Conservation (phyloP, 1,284 basidiomycete species). For the Xerocomus amazonicus region DNA sequence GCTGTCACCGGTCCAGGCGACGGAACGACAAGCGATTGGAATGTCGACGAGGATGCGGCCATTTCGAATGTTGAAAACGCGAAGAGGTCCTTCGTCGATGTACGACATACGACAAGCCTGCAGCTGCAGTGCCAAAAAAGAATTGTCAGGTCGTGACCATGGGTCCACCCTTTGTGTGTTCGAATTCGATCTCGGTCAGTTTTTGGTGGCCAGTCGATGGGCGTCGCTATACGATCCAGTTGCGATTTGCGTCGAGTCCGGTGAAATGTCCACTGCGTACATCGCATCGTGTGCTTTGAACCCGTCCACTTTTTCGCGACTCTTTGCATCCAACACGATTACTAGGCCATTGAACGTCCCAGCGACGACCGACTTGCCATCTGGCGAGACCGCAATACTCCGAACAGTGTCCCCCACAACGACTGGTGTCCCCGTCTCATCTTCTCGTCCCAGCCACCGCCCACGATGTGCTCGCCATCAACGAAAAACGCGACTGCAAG, state of each 20-base stretch:
- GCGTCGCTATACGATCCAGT: constrained; percentile 4
- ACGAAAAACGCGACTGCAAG: constrained; percentile 3
- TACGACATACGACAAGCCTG: too few relatives aligned
- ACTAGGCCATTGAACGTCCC: constrained; percentile 4
- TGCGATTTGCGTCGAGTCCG: constrained; percentile 5
- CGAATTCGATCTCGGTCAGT: background rate
- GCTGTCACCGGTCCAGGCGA: too few relatives aligned
- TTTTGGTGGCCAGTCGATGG: background rate
- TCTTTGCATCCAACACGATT: constrained; percentile 6
- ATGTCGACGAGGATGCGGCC: too few relatives aligned
- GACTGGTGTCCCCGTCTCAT: constrained; percentile 5
- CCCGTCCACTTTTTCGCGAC: background rate
- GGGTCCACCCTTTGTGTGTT: too few relatives aligned
- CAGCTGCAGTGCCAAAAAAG: too few relatives aligned
- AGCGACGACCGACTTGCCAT: constrained; percentile 9
- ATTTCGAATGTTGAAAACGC: too few relatives aligned
- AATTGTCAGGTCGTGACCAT: constrained; percentile 3
- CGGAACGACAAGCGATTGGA: too few relatives aligned
- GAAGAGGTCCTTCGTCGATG: too few relatives aligned
- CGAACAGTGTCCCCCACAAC: background rate
- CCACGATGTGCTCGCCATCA: constrained; percentile 1
- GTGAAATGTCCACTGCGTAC: constrained; percentile 6
- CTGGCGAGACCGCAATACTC: constrained; percentile 2
- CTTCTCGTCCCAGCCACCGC: background rate
- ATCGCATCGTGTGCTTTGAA: constrained; percentile 4